Conservation (phyloP, 805 yeast genomes). For the Metschnikowia borealis region DNA sequence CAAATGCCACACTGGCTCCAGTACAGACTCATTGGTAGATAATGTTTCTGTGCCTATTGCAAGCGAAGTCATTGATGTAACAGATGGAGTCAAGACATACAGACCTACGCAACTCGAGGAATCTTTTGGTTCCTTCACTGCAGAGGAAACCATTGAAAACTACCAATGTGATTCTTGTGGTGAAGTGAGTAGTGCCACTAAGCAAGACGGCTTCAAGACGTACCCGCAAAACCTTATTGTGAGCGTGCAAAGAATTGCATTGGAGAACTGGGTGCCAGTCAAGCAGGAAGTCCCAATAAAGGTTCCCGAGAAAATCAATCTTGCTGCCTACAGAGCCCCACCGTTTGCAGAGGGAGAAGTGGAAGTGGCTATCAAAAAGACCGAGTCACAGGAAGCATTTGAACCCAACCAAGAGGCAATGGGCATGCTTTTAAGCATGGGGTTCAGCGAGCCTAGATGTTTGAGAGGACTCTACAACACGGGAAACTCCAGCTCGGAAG, state of each 20-base stretch:
- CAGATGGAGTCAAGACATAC: slow-evolving; percentile 44
- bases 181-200: slow-evolving; percentile 24
- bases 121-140: slow-evolving; percentile 43
- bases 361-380: slow-evolving; percentile 20
- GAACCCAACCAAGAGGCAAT: slow-evolving; percentile 54
- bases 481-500: slow-evolving; percentile 61
- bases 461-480: slow-evolving; percentile 67
- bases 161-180: slow-evolving; percentile 59
- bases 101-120: slow-evolving; percentile 47
- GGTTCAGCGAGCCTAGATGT: slow-evolving; percentile 71
- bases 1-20: slow-evolving; percentile 57
- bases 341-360: slow-evolving; percentile 34
- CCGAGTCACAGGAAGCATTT: slow-evolving; percentile 27
- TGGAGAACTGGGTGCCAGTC: slow-evolving; percentile 86
- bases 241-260: slow-evolving; percentile 72
- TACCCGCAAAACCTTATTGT: slow-evolving; percentile 70
- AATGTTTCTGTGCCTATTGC: slow-evolving; percentile 58
- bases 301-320: slow-evolving; percentile 44
- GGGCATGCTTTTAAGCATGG: slow-evolving; percentile 67
- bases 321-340: slow-evolving; percentile 39
- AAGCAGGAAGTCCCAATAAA: slow-evolving; percentile 72
- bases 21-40: slow-evolving; percentile 55
- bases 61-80: slow-evolving; percentile 36
- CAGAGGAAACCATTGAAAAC: slow-evolving; percentile 54
- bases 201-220: slow-evolving; percentile 49